phyloP scores from a whole-genome alignment of 164 flowering plant genomes.

The Echeveria elegans region DNA sequence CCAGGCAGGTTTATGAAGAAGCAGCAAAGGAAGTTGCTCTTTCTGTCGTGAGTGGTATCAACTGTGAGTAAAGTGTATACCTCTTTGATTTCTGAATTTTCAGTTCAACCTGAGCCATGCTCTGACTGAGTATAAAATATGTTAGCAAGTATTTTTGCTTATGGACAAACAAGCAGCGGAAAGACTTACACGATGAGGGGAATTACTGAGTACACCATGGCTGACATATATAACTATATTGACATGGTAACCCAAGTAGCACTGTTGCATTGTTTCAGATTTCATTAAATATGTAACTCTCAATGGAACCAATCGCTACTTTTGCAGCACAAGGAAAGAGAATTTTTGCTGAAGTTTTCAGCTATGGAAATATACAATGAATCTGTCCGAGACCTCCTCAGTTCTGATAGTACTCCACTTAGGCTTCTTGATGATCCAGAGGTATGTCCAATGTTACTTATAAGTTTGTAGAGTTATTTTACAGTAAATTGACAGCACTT shows the following conservation, averaged over 20 bases:
- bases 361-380: slow-evolving; percentile 14
- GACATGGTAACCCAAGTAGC: slow-evolving; percentile 4
- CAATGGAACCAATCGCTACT: neutral
- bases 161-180: slow-evolving; percentile 14
- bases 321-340: slow-evolving; percentile 11
- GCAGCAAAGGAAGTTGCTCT: slow-evolving; percentile 19
- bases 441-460: slow-evolving; percentile 1
- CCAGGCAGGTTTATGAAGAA: slow-evolving; percentile 20
- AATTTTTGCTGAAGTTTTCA: slow-evolving; percentile 11
- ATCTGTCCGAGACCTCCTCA: slow-evolving; percentile 13
- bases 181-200: slow-evolving; percentile 13
- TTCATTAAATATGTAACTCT: neutral
- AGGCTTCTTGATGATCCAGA: slow-evolving; percentile 14
- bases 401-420: slow-evolving; percentile 13
- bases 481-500: neutral
- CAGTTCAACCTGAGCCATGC: neutral
- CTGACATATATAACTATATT: slow-evolving; percentile 12
- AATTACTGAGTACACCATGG: slow-evolving; percentile 12
- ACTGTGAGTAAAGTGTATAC: slow-evolving; percentile 8
- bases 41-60: slow-evolving; percentile 14
- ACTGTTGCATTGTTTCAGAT: neutral
- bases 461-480: neutral
- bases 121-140: neutral
- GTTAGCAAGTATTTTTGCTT: slow-evolving; percentile 13
- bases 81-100: neutral